Evolutionary conservation across 2,329 filamentous ascomycete genomes (phyloP).

Genomic region (Dothideomycetidae sp.): DNA sequence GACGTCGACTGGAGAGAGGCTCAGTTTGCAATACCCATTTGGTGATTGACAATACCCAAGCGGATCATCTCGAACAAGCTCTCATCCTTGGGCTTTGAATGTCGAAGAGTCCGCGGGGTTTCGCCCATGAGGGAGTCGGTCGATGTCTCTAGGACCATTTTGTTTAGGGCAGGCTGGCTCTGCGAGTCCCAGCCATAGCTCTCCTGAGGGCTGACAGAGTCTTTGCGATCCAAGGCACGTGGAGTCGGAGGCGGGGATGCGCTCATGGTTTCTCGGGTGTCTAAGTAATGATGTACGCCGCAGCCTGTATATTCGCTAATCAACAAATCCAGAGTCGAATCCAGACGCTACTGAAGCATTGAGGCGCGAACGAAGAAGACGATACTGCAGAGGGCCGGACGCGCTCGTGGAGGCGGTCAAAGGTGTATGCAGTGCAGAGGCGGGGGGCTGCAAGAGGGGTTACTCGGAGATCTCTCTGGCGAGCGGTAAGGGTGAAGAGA

Average conservation of each 20-base stretch:
- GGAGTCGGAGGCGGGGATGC: not conserved
- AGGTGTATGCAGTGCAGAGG: not conserved
- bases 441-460: too few relatives aligned
- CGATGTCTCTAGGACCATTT: constrained; percentile 4
- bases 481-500: too few relatives aligned
- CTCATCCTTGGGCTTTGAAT: constrained; percentile 16
- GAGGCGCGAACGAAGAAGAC: not conserved
- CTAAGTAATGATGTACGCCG: too few relatives aligned
- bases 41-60: constrained; percentile 27
- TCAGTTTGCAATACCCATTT: constrained; percentile 22
- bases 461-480: too few relatives aligned
- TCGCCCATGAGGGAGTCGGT: constrained; percentile 7
- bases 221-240: constrained; percentile 5
- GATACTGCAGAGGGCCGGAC: not conserved
- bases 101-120: constrained; percentile 5
- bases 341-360: not conserved
- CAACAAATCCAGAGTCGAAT: not conserved
- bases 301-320: too few relatives aligned
- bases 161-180: not conserved
- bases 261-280: too few relatives aligned
- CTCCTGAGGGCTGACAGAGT: constrained; percentile 5
- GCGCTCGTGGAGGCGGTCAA: not conserved
- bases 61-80: constrained; percentile 21
- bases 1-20: constrained; percentile 1
- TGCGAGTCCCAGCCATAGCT: constrained; percentile 3